A percentile compares a stretch with the other conserved stretches of the same genome.
These are phyloP conservation scores for Rhizopogon rudus DNA, from an alignment of 768 basidiomycete species.

Conservation along the genomic window DNA sequence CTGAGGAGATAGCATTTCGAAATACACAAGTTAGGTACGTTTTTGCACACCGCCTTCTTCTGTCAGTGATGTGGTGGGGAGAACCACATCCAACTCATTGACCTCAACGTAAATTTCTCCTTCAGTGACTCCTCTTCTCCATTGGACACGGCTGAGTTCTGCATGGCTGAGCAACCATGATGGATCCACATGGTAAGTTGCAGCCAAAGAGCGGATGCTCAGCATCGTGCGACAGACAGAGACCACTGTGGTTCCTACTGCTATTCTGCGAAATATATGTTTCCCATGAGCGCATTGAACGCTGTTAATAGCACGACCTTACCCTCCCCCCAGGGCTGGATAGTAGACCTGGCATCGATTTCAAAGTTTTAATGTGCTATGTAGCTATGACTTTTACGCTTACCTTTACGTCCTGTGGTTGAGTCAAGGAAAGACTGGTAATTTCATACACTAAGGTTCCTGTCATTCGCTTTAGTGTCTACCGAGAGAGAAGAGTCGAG, in stretches of 20 bases:
- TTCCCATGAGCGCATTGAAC: not conserved
- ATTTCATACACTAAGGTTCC: conserved; percentile 13
- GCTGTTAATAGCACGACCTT: not conserved
- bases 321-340: conserved; percentile 7
- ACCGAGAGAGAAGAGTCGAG: not conserved
- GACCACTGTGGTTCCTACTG: conserved; percentile 12
- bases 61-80: not conserved
- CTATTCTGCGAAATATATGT: not conserved
- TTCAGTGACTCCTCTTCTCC: conserved; percentile 30
- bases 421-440: conserved; percentile 6
- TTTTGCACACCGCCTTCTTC: not conserved
- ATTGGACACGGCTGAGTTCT: conserved; percentile 39
- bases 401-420: conserved; percentile 4
- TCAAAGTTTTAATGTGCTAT: not conserved
- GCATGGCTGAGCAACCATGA: conserved; percentile 40
- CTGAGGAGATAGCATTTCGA: not conserved
- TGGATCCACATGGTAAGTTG: conserved; percentile 35
- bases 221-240: conserved; percentile 36
- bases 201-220: conserved; percentile 38
- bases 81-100: not conserved
- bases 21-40: too few relatives aligned
- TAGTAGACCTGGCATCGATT: conserved; percentile 6
- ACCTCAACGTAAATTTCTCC: conserved; percentile 30
- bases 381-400: not conserved
- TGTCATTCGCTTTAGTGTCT: not conserved